phyloP scores from a whole-genome alignment of 2,329 filamentous ascomycete genomes.

The Lizonia empirigonia region DNA sequence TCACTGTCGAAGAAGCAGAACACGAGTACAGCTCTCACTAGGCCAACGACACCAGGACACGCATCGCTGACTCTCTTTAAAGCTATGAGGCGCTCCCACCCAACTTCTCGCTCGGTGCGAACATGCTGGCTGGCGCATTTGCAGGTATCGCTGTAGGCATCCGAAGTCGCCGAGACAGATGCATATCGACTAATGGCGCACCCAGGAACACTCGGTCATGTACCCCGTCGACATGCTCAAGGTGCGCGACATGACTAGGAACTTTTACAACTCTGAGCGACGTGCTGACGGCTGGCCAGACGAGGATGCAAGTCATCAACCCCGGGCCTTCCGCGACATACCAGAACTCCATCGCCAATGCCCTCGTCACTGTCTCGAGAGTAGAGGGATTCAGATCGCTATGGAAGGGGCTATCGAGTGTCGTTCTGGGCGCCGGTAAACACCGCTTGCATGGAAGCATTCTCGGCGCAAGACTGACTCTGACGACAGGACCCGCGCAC shows the following conservation, averaged over 20 bases:
- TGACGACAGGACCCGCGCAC: constrained; percentile 79
- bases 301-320: constrained; percentile 95
- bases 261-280: neutral
- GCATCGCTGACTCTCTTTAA: constrained; percentile 30
- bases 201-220: constrained; percentile 96
- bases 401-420: constrained; percentile 96
- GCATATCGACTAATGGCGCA: constrained; percentile 30
- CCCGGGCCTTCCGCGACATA: constrained; percentile 81
- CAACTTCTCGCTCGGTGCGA: constrained; percentile 91
- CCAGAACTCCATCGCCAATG: constrained; percentile 81
- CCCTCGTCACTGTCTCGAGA: constrained; percentile 88
- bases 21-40: constrained; percentile 45
- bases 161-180: constrained; percentile 18
- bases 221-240: constrained; percentile 98
- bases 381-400: constrained; percentile 88
- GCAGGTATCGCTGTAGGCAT: constrained; percentile 86
- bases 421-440: constrained; percentile 88
- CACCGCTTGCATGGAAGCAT: constrained; percentile 12
- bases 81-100: constrained; percentile 92
- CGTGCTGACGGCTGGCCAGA: constrained; percentile 61
- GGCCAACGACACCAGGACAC: constrained; percentile 3
- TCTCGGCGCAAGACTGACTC: constrained; percentile 32
- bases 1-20: constrained; percentile 46
- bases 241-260: constrained; percentile 60
- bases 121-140: constrained; percentile 96